Evolutionary conservation across 2,329 filamentous ascomycete genomes (phyloP), one percentile per base, ranked within the genome.

Genomic region (Lecanicillium sp.): DNA sequence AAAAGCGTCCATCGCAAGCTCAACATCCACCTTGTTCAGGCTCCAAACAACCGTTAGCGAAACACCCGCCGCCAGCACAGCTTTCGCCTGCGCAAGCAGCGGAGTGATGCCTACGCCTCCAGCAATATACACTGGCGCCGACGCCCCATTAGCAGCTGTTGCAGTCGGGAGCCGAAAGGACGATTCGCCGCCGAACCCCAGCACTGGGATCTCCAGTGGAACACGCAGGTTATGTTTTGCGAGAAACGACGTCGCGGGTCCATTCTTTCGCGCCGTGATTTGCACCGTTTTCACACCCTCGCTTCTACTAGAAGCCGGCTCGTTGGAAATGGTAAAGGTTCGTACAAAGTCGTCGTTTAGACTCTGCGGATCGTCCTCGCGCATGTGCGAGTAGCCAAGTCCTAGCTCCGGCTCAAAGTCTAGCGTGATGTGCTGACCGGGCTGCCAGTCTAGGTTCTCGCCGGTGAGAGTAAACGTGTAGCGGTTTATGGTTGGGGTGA

Each of bases 21-120:
- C 65, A 1, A 85, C 40, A 57, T 94, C 87, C 3, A 65, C 68
- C 0, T 58, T 56, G 6, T 71, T 65, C 4, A 89, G 48, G 2
- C 75, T 80, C 87, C 86, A 94, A 2, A 87, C 64, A 4, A 92
- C 53, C 18, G 51, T 60, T 28, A 92, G 53, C 4, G 56, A 52
- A 2, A 55, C 48, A 5, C 47, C 50, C 1, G 40, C 42, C 8
- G 40, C 45, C 3, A 86, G 53, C 5, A 70, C 58, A 1, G 61
- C 64, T 0, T 52, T 51, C n/a, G 78, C 68, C 48, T 86, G 83
- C 1, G 79, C 77, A n/a, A 94, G 64, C 4, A 92, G 49, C 2
- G 87, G 87, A 19, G 87, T 94, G 44, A 94, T 85, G 0, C 87
- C 87, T 6, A 94, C 83, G 3, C 87, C 87, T 0, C 76, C 85